Base-by-base conservation (phyloP, 495 filamentous ascomycete genomes). In the Aspergillus ellipticus region DNA sequence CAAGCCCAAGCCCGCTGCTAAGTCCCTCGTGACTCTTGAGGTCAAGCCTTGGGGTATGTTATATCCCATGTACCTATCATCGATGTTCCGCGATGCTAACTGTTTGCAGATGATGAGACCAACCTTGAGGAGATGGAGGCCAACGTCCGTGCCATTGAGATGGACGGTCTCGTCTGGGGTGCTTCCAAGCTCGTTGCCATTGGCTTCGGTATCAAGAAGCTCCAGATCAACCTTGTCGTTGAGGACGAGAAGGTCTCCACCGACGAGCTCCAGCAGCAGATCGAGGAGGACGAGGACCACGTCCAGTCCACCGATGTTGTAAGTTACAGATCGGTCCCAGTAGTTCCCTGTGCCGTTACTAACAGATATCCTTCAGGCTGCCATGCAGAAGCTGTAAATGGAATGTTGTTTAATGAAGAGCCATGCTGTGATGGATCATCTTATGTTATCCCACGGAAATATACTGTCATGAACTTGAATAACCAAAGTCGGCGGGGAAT, bases 191-290 rank as follows among this genome's bases (percentile, higher is more conserved):
- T 96, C 56, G 88, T 96, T 39, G 71, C 92, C 52, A 87, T 97
- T 58, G 85, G 91, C 68, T 98, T 92, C 83, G 95, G 95, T 78
- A 96, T 98, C 81, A 96, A 94, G 87, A 97, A 97, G 85, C 85
- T 98, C 58, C 95, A 97, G 83, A 95, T 98, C 83, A 97, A 89
- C 84, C 72, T 97, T 58, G 92, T 97, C 61, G 81, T 97, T 60
- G 94, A 97, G 81, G 94, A 98, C 69, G 94, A 97, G 53, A 97
- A 97, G 82, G 72, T 98, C 68, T 92, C 89, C 53, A 72, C 88
- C 56, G 85, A 89, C 54, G 93, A 97, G 48, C 85, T 98, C 66
- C 86, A 97, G 82, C 81, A 83, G 59, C 65, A 89, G 76, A 95
- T 97, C 68, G 86, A 88, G 74, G 88, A 81, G 57, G 86, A 92